Conservation (phyloP, 164 flowering plant genomes). For the Umbellularia californica region DNA sequence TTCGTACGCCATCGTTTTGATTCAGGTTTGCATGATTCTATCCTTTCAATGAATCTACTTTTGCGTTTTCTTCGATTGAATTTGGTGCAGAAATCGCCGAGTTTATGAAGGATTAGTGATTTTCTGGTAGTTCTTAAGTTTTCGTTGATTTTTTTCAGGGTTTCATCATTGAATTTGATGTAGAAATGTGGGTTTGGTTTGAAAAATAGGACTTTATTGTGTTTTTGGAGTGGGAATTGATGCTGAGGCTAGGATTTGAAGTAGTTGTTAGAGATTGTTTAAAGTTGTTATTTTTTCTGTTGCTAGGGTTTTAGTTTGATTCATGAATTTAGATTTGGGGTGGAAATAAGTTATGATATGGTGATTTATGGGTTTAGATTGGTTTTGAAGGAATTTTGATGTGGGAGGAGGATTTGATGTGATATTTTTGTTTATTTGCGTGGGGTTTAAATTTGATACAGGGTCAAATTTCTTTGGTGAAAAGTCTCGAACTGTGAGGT, state of each 20-base stretch:
- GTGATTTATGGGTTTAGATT: not conserved
- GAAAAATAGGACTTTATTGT: no score
- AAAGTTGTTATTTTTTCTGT: not conserved
- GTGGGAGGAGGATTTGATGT: no score
- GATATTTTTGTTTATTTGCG: no score
- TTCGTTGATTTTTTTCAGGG: not conserved
- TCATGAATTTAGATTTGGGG: not conserved
- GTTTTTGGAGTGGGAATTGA: no score
- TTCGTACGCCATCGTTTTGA: no score
- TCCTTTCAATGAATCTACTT: not conserved
- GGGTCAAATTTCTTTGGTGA: no score
- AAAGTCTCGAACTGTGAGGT: no score
- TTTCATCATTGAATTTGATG: not conserved
- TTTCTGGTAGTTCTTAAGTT: not conserved
- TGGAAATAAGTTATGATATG: not conserved
- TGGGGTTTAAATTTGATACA: no score
- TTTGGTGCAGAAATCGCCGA: not conserved
- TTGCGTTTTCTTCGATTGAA: not conserved
- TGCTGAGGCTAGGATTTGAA: not conserved
- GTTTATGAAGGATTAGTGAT: not conserved
- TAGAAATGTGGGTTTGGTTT: not conserved
- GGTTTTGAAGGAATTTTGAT: not conserved
- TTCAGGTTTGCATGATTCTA: no score
- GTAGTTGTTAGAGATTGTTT: not conserved
- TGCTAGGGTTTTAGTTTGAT: not conserved